phyloP scores from a whole-genome alignment of 495 filamentous ascomycete species.

The Aspergillus cristatus region DNA sequence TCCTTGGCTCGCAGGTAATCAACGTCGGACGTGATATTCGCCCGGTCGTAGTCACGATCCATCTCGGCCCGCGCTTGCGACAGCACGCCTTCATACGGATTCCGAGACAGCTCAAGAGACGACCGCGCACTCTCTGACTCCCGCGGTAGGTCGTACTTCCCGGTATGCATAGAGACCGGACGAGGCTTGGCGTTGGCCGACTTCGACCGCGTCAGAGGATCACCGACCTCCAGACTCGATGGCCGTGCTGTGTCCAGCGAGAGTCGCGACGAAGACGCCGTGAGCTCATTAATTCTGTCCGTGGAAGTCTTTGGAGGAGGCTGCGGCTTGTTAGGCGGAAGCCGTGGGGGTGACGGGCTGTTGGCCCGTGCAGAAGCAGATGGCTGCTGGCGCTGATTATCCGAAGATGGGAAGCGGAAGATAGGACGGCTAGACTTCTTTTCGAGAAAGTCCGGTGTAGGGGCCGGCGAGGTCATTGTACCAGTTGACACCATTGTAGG shows the following conservation, averaged over 20 bases:
- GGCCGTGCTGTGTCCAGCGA: slow-evolving; percentile 72
- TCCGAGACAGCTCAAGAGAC: slow-evolving; percentile 27
- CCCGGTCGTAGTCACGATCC: slow-evolving; percentile 27
- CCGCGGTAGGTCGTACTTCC: slow-evolving; percentile 67
- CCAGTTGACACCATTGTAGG: slow-evolving; percentile 84
- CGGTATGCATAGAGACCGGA: slow-evolving; percentile 68
- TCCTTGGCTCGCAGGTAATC: slow-evolving; percentile 83
- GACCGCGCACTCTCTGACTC: slow-evolving; percentile 45
- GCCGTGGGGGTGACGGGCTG: slow-evolving; percentile 23
- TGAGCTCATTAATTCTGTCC: slow-evolving; percentile 35
- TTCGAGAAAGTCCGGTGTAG: slow-evolving; percentile 44
- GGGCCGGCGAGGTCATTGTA: slow-evolving; percentile 76
- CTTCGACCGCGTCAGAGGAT: slow-evolving; percentile 49
- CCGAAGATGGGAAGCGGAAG: slow-evolving; percentile 51
- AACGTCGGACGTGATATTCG: slow-evolving; percentile 73
- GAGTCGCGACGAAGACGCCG: slow-evolving; percentile 62
- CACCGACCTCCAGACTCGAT: slow-evolving; percentile 48
- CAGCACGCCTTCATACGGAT: slow-evolving; percentile 29
- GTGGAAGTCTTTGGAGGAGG: slow-evolving; percentile 43
- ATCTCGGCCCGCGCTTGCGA: slow-evolving; percentile 28
- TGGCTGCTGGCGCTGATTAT: slow-evolving; percentile 42
- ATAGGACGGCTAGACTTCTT: slow-evolving; percentile 42
- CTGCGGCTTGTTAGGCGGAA: slow-evolving; percentile 26
- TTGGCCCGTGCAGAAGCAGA: too few relatives aligned
- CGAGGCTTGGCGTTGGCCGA: slow-evolving; percentile 56